These are phyloP conservation scores for Craterostigma plantagineum DNA, from an alignment of 257 asterid genomes.

Conservation along the genomic window DNA sequence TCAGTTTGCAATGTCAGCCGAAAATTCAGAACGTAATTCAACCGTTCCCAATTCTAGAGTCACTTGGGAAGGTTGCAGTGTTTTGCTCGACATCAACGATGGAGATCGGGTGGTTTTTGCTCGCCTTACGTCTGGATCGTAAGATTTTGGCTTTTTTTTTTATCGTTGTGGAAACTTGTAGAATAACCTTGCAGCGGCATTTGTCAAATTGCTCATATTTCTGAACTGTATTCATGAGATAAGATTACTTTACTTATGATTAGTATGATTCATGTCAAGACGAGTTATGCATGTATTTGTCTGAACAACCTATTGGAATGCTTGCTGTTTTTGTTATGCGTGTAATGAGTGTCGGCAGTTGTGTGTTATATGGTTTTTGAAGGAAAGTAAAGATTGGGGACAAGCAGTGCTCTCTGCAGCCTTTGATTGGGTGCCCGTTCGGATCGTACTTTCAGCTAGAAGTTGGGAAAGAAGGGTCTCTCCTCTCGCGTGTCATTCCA, in stretches of 20 bases:
- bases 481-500: slow-evolving; percentile 40
- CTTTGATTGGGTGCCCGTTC: slow-evolving; percentile 70
- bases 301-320: no score
- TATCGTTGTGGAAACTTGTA: not conserved
- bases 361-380: slow-evolving; percentile 8
- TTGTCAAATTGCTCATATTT: no score
- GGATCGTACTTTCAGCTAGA: slow-evolving; percentile 69
- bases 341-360: no score
- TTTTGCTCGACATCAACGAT: slow-evolving; percentile 86
- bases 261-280: not conserved
- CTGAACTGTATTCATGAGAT: no score
- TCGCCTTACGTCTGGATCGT: slow-evolving; percentile 82
- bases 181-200: not conserved
- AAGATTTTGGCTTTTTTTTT: slow-evolving; percentile 12
- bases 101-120: slow-evolving; percentile 88
- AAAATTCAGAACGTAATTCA: slow-evolving; percentile 13
- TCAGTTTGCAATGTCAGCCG: slow-evolving; percentile 17
- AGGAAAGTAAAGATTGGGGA: slow-evolving; percentile 77
- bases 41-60: slow-evolving; percentile 26
- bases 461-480: slow-evolving; percentile 49
- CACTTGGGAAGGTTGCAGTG: slow-evolving; percentile 94
- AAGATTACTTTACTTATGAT: not conserved
- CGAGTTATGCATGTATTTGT: not conserved
- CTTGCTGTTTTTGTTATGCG: no score
- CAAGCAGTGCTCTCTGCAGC: slow-evolving; percentile 61